phyloP scores from a whole-genome alignment of 345 rosid species.

The Populus pruinosa region DNA sequence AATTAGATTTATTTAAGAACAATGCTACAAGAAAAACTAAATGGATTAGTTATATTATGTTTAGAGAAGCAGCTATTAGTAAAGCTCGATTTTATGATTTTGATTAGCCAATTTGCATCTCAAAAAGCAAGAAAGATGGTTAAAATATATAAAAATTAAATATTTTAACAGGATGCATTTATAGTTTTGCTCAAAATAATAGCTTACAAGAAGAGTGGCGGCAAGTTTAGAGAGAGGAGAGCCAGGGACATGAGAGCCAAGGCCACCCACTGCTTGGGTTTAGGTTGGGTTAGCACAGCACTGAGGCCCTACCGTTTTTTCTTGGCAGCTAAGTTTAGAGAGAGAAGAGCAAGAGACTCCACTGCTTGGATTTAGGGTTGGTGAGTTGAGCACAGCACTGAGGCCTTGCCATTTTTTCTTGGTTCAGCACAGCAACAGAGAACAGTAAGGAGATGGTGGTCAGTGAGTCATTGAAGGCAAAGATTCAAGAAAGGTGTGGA shows the following conservation, averaged over 20 bases:
- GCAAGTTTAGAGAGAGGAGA: constrained; percentile 52
- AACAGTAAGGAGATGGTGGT: neutral
- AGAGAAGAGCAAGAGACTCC: constrained; percentile 61
- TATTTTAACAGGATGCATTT: too few species aligned
- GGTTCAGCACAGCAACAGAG: neutral
- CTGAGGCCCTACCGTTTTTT: constrained; percentile 58
- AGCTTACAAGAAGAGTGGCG: constrained; percentile 50
- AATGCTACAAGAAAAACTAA: too few species aligned
- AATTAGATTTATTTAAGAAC: too few species aligned
- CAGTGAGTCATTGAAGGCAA: too few species aligned
- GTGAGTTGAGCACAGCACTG: constrained; percentile 80
- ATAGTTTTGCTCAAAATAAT: too few species aligned
- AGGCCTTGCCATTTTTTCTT: constrained; percentile 48
- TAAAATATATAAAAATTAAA: too few species aligned
- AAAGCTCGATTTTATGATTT: too few species aligned
- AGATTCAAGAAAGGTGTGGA: neutral
- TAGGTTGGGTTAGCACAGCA: constrained; percentile 75
- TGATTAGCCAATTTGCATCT: too few species aligned
- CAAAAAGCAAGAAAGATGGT: too few species aligned
- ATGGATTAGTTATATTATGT: too few species aligned
- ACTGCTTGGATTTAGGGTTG: constrained; percentile 36
- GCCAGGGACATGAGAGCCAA: constrained; percentile 59
- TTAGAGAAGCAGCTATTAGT: too few species aligned
- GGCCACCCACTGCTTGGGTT: constrained; percentile 54
- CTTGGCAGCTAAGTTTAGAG: constrained; percentile 26